Percentiles rank a stretch among this genome's conserved stretches.
Evolutionary conservation across 495 filamentous ascomycete genomes (phyloP).

Genomic region (Talaromyces borbonicus): DNA sequence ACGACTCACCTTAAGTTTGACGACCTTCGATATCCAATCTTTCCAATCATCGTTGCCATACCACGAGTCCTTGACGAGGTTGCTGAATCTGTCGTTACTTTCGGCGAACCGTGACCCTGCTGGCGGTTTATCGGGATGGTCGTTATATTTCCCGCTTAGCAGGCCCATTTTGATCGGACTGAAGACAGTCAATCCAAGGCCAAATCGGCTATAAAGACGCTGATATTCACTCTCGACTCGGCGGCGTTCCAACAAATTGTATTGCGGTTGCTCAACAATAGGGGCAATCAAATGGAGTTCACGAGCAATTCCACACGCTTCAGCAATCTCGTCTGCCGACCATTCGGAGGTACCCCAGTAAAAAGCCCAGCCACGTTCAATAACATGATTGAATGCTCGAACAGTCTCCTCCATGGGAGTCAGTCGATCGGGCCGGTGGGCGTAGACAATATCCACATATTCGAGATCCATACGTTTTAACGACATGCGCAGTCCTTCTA

Average conservation of each 20-base stretch:
- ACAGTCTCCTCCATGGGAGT: constrained; percentile 86
- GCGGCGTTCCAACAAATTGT: constrained; percentile 64
- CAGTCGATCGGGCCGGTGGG: constrained; percentile 70
- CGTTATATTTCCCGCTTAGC: constrained; percentile 75
- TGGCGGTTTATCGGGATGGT: constrained; percentile 25
- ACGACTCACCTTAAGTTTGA: not conserved
- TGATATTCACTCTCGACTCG: constrained; percentile 70
- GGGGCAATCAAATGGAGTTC: constrained; percentile 66
- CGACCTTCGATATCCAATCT: constrained; percentile 37
- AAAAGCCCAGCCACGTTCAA: constrained; percentile 66
- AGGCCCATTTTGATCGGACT: constrained; percentile 63
- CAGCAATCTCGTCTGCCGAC: constrained; percentile 69
- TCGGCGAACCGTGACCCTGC: constrained; percentile 30
- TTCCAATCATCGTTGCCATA: constrained; percentile 11
- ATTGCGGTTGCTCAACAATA: constrained; percentile 75
- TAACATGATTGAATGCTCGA: constrained; percentile 72
- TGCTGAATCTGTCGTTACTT: constrained; percentile 11
- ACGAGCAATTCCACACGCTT: constrained; percentile 66
- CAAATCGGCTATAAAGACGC: constrained; percentile 51
- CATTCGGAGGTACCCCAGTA: constrained; percentile 93
- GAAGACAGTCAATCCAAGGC: constrained; percentile 65
- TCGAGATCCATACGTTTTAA: constrained; percentile 63
- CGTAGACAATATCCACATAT: constrained; percentile 70
- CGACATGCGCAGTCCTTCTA: constrained; percentile 57
- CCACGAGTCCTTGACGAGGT: not conserved